A percentile compares a stretch with the other conserved stretches of the same genome.
phyloP scores from a whole-genome alignment of 306 rosid genomes.

The Senna siamea region DNA sequence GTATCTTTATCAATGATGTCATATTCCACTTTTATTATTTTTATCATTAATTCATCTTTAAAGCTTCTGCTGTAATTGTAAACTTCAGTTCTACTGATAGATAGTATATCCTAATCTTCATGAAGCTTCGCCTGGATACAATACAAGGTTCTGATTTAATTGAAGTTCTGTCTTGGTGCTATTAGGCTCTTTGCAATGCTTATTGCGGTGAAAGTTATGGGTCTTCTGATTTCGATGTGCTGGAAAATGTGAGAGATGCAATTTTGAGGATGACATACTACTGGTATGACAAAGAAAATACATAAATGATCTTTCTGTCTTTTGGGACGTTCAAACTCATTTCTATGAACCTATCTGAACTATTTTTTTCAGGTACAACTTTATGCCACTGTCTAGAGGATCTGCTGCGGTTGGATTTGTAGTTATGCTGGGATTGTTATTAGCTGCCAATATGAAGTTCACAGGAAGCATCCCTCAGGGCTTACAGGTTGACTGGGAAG shows the following conservation, averaged over 20 bases:
- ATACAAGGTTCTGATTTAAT: neutral
- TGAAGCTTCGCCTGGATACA: neutral
- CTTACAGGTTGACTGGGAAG: constrained; percentile 75
- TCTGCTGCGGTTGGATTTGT: constrained; percentile 63
- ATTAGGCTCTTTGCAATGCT: constrained; percentile 63
- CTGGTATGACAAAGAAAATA: constrained; percentile 51
- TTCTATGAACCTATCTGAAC: constrained; percentile 3
- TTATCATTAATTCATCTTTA: neutral
- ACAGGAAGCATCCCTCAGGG: constrained; percentile 55
- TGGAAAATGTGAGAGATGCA: constrained; percentile 73
- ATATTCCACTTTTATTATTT: constrained; percentile 23
- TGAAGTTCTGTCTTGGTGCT: constrained; percentile 19
- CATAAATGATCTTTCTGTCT: neutral
- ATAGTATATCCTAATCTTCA: neutral
- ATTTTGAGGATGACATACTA: constrained; percentile 73
- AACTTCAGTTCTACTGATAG: constrained; percentile 8
- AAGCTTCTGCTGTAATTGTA: constrained; percentile 24
- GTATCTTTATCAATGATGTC: constrained; percentile 22
- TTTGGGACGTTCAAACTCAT: neutral
- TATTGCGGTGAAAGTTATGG: constrained; percentile 63
- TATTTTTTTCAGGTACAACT: constrained; percentile 61
- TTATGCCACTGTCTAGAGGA: constrained; percentile 77
- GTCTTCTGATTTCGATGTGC: constrained; percentile 54
- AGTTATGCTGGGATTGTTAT: constrained; percentile 66
- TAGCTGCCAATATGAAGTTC: constrained; percentile 75